Evolutionary conservation across 441 rosid species (phyloP), one percentile per base, ranked within the genome.

Genomic region (Corymbia calophylla): DNA sequence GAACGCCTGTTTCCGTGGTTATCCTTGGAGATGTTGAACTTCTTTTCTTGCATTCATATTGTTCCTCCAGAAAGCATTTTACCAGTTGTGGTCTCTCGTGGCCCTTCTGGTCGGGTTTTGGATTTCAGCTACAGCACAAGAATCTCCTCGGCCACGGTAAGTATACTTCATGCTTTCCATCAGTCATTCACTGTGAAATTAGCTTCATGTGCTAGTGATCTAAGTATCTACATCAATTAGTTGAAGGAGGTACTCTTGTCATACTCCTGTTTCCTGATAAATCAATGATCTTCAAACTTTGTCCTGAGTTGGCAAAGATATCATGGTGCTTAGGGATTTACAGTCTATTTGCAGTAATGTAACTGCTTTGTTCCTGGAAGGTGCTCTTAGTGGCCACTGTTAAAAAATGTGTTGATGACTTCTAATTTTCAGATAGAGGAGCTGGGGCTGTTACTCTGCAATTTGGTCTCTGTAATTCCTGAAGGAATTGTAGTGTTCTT

Each of bases 401-500:
- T 88, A 73, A 91, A 87, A 56, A 85, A 35, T 48, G 56, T 87
- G 53, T 35, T 91, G 11, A 77, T 73, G 91, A 87, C 88, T 91
- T 90, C 82, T 60, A 88, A 77, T 92, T 88, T 90, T 89, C 96
- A 98, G 99, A 92, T 96, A 88, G 94, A 95, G 91, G 99, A 98
- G 96, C 94, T 97, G 53, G 99, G 99, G 89, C 95, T 94, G 64
- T 91, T 96, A 92, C 94, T 98, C 89, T 95, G 99, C 97, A 98
- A 98, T 94, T 90, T 98, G 94, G 97, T 91, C 86, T 91, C 95
- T 58, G 91, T 95, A 91, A 96, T 96, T 92, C 99, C 99, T 29
- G 98, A 95, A 93, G 99, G 99, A 91, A 94, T 97, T 62, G 94
- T 98, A 86, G 97, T 96, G 91, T 98, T 98, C 95, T 97, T 98